Evolutionary conservation across 2,329 filamentous ascomycete genomes (phyloP).

Genomic region (Fusarium anguioides): DNA sequence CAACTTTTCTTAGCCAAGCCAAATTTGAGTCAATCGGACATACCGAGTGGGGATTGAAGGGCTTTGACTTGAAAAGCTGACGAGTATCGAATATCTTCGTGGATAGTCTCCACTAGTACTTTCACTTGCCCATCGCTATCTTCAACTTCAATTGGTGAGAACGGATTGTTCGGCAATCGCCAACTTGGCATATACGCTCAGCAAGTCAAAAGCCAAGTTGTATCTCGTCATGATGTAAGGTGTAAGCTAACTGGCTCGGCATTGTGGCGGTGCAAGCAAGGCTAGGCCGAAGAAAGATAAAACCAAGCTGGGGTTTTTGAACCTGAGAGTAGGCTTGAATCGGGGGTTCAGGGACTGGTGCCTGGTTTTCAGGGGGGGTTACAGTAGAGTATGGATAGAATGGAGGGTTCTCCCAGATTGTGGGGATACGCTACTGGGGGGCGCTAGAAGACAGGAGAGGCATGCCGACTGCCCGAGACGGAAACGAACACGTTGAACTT

Average conservation of each 20-base stretch:
- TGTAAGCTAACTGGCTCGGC: constrained; percentile 37
- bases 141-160: constrained; percentile 32
- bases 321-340: constrained; percentile 11
- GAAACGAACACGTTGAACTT: constrained; percentile 50
- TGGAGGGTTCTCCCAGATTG: constrained; percentile 22
- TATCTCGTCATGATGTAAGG: constrained; percentile 20
- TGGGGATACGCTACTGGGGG: constrained; percentile 29
- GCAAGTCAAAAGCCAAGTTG: constrained; percentile 13
- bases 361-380: constrained; percentile 6
- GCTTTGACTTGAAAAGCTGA: constrained; percentile 12
- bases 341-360: constrained; percentile 23
- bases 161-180: constrained; percentile 34
- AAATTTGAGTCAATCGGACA: constrained; percentile 11
- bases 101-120: constrained; percentile 25
- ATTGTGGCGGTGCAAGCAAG: constrained; percentile 37
- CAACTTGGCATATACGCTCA: constrained; percentile 36
- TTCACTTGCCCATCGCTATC: constrained; percentile 22
- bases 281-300: constrained; percentile 19
- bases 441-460: constrained; percentile 31
- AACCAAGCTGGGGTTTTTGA: not conserved
- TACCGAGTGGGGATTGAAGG: not conserved
- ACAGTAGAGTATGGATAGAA: too few species aligned
- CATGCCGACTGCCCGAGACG: constrained; percentile 36
- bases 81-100: constrained; percentile 20
- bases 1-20: constrained; percentile 11